phyloP scores from a whole-genome alignment of 306 rosid species.

The Lathyrus aphaca region DNA sequence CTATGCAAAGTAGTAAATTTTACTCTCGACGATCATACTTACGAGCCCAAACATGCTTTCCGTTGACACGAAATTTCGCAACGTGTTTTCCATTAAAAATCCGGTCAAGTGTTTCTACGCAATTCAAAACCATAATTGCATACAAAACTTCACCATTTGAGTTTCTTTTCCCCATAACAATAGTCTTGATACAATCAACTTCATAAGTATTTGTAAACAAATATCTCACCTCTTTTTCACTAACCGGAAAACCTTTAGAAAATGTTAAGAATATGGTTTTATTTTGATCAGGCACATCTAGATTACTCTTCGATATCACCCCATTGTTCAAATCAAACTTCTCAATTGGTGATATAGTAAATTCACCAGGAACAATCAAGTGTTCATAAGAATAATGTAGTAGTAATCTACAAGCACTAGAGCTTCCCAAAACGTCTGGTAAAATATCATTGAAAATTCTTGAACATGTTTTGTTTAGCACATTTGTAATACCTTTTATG shows the following conservation, averaged over 20 bases:
- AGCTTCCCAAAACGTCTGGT: slow-evolving; percentile 23
- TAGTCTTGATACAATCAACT: slow-evolving; percentile 44
- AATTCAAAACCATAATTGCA: slow-evolving; percentile 54
- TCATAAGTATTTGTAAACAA: slow-evolving; percentile 38
- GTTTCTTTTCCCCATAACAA: slow-evolving; percentile 46
- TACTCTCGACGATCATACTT: slow-evolving; percentile 58
- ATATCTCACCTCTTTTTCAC: slow-evolving; percentile 43
- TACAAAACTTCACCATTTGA: slow-evolving; percentile 51
- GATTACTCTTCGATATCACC: slow-evolving; percentile 41
- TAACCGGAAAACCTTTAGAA: slow-evolving; percentile 63
- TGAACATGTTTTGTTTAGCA: slow-evolving; percentile 48
- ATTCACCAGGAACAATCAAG: slow-evolving; percentile 40
- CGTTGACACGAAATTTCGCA: slow-evolving; percentile 52
- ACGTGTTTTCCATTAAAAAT: slow-evolving; percentile 49
- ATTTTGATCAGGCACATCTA: slow-evolving; percentile 41
- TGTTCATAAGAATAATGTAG: background rate
- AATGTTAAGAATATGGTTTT: slow-evolving; percentile 70
- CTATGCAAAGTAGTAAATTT: too few species aligned
- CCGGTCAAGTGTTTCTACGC: slow-evolving; percentile 43
- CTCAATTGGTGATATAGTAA: slow-evolving; percentile 39
- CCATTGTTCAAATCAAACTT: slow-evolving; percentile 25
- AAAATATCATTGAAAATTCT: slow-evolving; percentile 60
- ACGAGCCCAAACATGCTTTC: slow-evolving; percentile 73
- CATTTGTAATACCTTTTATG: slow-evolving; percentile 48
- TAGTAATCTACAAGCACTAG: background rate